Evolutionary conservation across 495 filamentous ascomycete species (phyloP).

Genomic region (Xylaria palmicola): DNA sequence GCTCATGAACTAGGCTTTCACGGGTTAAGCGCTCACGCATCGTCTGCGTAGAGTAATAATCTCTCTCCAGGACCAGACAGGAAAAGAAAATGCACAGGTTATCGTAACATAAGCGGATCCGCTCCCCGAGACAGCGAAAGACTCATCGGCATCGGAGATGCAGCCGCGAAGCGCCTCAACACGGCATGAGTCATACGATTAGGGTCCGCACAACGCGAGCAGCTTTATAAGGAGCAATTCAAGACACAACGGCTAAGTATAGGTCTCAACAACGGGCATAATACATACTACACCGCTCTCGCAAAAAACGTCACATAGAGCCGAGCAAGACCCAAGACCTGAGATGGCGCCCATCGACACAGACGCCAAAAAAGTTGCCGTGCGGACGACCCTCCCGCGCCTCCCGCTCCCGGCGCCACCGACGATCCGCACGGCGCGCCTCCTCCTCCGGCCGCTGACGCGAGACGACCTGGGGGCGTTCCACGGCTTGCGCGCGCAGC

Average conservation of each 20-base stretch:
- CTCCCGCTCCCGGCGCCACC: slow-evolving; percentile 21
- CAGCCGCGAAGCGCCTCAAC: neutral
- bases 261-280: too few species aligned
- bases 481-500: slow-evolving; percentile 39
- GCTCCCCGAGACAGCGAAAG: neutral
- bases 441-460: slow-evolving; percentile 37
- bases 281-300: too few species aligned
- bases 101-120: too few species aligned
- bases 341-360: slow-evolving; percentile 6
- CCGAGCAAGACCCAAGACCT: too few species aligned
- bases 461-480: slow-evolving; percentile 32
- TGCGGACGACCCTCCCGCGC: slow-evolving; percentile 31
- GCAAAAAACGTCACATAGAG: too few species aligned
- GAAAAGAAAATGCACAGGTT: neutral
- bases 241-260: neutral
- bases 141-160: neutral
- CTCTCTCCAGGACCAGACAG: too few species aligned
- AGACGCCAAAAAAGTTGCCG: neutral
- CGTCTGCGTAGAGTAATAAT: too few species aligned
- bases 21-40: neutral
- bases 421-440: slow-evolving; percentile 36
- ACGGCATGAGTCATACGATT: slow-evolving; percentile 7
- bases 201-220: neutral
- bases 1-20: neutral
- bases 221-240: neutral